phyloP scores from a whole-genome alignment of 176 grass and related monocot species.

The Tillandsia fasciculata region DNA sequence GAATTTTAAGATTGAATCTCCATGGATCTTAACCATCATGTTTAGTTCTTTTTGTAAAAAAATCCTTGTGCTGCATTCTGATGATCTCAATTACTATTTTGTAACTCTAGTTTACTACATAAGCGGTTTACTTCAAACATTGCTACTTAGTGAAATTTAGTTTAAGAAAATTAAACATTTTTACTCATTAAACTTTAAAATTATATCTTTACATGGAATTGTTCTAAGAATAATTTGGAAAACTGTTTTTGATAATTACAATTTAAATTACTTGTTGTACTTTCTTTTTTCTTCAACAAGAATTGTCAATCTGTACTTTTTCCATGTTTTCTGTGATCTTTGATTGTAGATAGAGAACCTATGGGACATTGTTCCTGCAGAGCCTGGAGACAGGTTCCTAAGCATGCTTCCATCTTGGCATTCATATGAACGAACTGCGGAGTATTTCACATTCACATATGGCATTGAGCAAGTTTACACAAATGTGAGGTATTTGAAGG shows the following conservation, averaged over 20 bases:
- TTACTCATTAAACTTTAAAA: neutral
- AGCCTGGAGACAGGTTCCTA: slow-evolving; percentile 75
- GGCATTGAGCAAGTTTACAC: slow-evolving; percentile 95
- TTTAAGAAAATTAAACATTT: neutral
- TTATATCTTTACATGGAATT: neutral
- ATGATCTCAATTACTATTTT: neutral
- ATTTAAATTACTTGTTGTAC: neutral
- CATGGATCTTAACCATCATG: neutral
- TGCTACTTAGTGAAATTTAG: no score
- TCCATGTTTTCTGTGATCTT: slow-evolving; percentile 11
- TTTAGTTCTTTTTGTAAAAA: neutral
- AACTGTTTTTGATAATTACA: neutral
- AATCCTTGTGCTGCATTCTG: neutral
- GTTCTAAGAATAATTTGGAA: neutral
- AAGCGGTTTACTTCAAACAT: no score
- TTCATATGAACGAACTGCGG: slow-evolving; percentile 73
- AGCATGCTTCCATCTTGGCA: slow-evolving; percentile 99
- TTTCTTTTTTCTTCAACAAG: slow-evolving; percentile 6
- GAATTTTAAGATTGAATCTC: neutral
- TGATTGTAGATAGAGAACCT: slow-evolving; percentile 69
- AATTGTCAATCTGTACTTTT: neutral
- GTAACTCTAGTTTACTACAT: neutral
- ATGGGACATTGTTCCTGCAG: slow-evolving; percentile 76
- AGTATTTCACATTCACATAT: slow-evolving; percentile 85
- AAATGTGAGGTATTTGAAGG: slow-evolving; percentile 74